Evolutionary conservation across 2,329 filamentous ascomycete species (phyloP).

Genomic region (Aureobasidium sp.): DNA sequence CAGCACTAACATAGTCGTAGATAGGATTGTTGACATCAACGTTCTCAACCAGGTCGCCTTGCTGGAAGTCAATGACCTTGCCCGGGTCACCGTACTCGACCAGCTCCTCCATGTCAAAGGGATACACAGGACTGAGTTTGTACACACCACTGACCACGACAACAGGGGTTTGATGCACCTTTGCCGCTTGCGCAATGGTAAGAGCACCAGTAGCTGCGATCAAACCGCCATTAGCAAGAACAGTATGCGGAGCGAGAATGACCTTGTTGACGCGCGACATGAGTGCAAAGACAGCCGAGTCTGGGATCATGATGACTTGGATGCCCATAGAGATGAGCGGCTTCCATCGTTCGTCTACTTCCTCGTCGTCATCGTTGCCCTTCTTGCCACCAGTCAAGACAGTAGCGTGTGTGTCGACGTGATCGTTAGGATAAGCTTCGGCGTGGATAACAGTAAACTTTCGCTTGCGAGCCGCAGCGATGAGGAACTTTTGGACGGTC

Average conservation of each 20-base stretch:
- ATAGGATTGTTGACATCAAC: conserved; percentile 71
- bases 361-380: conserved; percentile 38
- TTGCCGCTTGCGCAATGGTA: conserved; percentile 76
- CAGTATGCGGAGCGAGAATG: conserved; percentile 76
- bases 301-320: conserved; percentile 73
- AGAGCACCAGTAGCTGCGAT: conserved; percentile 77
- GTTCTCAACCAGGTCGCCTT: conserved; percentile 69
- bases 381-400: conserved; percentile 47
- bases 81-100: conserved; percentile 82
- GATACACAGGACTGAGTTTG: conserved; percentile 84
- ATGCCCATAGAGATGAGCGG: conserved; percentile 70
- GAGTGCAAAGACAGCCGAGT: conserved; percentile 80
- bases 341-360: conserved; percentile 57
- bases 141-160: conserved; percentile 87
- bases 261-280: conserved; percentile 97
- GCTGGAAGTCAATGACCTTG: conserved; percentile 66
- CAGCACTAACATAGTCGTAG: conserved; percentile 73
- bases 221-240: conserved; percentile 80
- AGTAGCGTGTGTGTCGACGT: conserved; percentile 53
- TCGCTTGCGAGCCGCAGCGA: conserved; percentile 78
- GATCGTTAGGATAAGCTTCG: conserved; percentile 62
- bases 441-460: conserved; percentile 87
- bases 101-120: conserved; percentile 70
- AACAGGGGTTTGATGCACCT: conserved; percentile 72
- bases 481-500: conserved; percentile 82